Evolutionary conservation across 148 eudicot genomes (phyloP).

Genomic region (Heliosperma pusillum): DNA sequence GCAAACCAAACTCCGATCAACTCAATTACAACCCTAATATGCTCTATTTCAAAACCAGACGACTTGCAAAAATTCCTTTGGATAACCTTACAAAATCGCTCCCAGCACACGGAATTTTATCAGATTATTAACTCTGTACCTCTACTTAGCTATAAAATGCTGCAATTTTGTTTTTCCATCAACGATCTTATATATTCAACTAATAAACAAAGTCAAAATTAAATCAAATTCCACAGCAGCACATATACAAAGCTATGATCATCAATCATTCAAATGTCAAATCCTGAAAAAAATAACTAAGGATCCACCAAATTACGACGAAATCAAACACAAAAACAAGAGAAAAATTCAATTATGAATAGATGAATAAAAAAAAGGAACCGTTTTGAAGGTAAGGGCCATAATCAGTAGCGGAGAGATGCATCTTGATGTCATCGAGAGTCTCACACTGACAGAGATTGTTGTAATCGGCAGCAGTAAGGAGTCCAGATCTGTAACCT

Average conservation of each 20-base stretch:
- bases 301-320: not conserved
- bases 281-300: not conserved
- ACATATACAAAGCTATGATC: not conserved
- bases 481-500: slow-evolving; percentile 80
- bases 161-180: not conserved
- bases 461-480: slow-evolving; percentile 95
- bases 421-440: slow-evolving; percentile 91
- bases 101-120: too few relatives aligned
- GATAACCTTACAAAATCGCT: too few relatives aligned
- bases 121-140: not conserved
- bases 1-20: not conserved
- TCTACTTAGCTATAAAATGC: not conserved
- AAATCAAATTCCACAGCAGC: not conserved
- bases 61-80: not conserved
- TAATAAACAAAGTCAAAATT: not conserved
- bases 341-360: not conserved
- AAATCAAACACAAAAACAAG: not conserved
- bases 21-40: not conserved
- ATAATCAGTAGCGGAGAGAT: slow-evolving; percentile 88
- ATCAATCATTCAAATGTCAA: not conserved
- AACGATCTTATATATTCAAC: not conserved
- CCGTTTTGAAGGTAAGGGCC: slow-evolving; percentile 90
- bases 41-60: not conserved
- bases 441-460: slow-evolving; percentile 92
- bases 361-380: slow-evolving; percentile 15